These are phyloP conservation scores for Periglandula ipomoeae DNA, from an alignment of 2,329 filamentous ascomycete species.

Conservation along the genomic window DNA sequence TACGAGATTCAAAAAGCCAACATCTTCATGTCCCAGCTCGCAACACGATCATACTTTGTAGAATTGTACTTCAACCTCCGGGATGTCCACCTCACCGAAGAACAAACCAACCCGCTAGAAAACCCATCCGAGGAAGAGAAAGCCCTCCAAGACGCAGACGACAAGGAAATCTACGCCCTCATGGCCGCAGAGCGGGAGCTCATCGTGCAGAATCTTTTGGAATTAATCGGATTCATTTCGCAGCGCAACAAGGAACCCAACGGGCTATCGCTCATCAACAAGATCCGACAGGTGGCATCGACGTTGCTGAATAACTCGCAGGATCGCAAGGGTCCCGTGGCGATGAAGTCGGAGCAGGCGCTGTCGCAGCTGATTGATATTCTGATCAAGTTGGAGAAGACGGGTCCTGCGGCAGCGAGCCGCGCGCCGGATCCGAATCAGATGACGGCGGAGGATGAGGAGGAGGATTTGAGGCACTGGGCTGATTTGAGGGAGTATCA, in stretches of 20 bases:
- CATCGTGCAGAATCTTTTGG: conserved; percentile 72
- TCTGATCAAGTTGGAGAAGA: conserved; percentile 63
- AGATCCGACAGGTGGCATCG: conserved; percentile 76
- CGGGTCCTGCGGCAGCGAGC: conserved; percentile 29
- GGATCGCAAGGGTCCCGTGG: conserved; percentile 41
- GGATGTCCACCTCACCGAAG: conserved; percentile 50
- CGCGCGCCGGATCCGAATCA: conserved; percentile 22
- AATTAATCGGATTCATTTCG: conserved; percentile 66
- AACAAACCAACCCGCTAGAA: conserved; percentile 26
- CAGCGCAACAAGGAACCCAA: conserved; percentile 79
- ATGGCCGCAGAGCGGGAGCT: conserved; percentile 70
- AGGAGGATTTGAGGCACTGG: conserved; percentile 69
- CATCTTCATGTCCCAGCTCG: conserved; percentile 72
- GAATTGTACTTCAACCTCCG: conserved; percentile 76
- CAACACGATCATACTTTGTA: conserved; percentile 74
- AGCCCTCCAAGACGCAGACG: conserved; percentile 29
- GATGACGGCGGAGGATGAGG: conserved; percentile 54
- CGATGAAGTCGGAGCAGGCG: conserved; percentile 57
- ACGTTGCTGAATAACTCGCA: conserved; percentile 58
- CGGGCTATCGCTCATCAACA: conserved; percentile 59
- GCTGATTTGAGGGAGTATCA: conserved; percentile 73
- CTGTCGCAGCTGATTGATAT: conserved; percentile 66
- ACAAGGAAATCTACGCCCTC: conserved; percentile 45
- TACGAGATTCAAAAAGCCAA: conserved; percentile 91
- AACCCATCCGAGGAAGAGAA: conserved; percentile 27